phyloP scores from a whole-genome alignment of 2,329 filamentous ascomycete genomes.

The Coleophoma cylindrospora region DNA sequence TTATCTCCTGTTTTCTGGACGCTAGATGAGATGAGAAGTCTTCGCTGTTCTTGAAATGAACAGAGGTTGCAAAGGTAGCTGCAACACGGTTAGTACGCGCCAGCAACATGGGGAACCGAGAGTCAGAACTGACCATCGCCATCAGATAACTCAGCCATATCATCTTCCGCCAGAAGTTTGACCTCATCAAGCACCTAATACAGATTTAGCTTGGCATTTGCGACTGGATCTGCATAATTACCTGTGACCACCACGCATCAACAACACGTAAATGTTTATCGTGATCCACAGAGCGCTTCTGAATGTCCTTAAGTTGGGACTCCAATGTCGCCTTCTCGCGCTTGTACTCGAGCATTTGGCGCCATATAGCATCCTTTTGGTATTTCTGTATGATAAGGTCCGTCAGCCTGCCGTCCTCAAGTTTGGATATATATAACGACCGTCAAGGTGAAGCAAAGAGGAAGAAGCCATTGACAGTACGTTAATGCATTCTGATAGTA shows the following conservation, averaged over 20 bases:
- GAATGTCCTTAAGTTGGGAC: slow-evolving; percentile 72
- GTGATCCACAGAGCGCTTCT: slow-evolving; percentile 74
- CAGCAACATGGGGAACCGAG: no score
- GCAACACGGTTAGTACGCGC: slow-evolving; percentile 16
- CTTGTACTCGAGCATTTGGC: slow-evolving; percentile 98
- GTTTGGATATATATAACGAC: slow-evolving; percentile 25
- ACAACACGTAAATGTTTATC: slow-evolving; percentile 89
- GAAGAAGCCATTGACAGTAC: slow-evolving; percentile 10
- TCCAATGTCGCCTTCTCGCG: slow-evolving; percentile 81
- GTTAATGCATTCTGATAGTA: neutral
- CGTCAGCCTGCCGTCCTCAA: slow-evolving; percentile 31
- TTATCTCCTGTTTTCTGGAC: slow-evolving; percentile 71
- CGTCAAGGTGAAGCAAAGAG: slow-evolving; percentile 15
- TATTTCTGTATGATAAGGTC: slow-evolving; percentile 56
- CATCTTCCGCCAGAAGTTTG: slow-evolving; percentile 50
- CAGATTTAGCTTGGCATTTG: slow-evolving; percentile 8
- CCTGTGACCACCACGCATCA: slow-evolving; percentile 93
- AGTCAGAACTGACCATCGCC: slow-evolving; percentile 27
- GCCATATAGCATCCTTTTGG: slow-evolving; percentile 93
- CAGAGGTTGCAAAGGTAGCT: slow-evolving; percentile 54
- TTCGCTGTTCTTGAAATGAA: slow-evolving; percentile 57
- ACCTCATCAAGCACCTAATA: slow-evolving; percentile 59
- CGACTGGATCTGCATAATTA: slow-evolving; percentile 35
- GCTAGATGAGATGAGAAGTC: slow-evolving; percentile 81
- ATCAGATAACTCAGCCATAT: slow-evolving; percentile 36